A percentile compares a stretch with the other conserved stretches of the same genome.
phyloP scores from a whole-genome alignment of 306 rosid species.

The Trifolium subterraneum region DNA sequence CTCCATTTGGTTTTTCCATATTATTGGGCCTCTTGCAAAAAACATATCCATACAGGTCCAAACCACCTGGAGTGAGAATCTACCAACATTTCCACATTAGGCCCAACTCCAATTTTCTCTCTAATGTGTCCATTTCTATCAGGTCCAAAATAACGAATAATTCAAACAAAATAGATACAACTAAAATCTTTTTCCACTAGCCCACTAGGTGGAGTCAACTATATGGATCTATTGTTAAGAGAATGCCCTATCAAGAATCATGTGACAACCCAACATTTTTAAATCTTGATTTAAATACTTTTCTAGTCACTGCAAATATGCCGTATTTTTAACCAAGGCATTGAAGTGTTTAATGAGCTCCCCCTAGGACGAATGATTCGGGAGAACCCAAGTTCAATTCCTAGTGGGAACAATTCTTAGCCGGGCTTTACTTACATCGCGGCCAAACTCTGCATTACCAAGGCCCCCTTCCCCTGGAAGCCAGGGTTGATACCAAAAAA shows the following conservation, averaged over 20 bases:
- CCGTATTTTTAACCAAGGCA: too few species aligned
- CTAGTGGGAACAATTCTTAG: too few species aligned
- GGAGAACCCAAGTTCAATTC: too few species aligned
- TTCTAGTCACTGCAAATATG: too few species aligned
- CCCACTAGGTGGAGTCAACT: background rate
- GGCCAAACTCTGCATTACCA: too few species aligned
- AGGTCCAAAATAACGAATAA: background rate
- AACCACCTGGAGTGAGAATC: background rate
- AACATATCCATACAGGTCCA: background rate
- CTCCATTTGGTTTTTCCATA: background rate
- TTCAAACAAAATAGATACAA: background rate
- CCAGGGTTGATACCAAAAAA: too few species aligned
- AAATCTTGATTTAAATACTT: too few species aligned
- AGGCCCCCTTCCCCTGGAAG: too few species aligned
- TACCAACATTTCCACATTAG: constrained; percentile 2
- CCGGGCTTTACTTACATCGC: too few species aligned
- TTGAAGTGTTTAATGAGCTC: too few species aligned
- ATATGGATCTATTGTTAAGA: background rate
- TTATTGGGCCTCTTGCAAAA: background rate
- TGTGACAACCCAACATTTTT: constrained; percentile 6
- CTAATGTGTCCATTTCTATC: constrained; percentile 2
- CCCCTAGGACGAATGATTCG: too few species aligned
- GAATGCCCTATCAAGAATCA: background rate
- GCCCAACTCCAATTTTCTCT: background rate
- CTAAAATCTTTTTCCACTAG: background rate